Conservation (phyloP, 2,329 filamentous ascomycete genomes). For the Fusarium nisikadoi region DNA sequence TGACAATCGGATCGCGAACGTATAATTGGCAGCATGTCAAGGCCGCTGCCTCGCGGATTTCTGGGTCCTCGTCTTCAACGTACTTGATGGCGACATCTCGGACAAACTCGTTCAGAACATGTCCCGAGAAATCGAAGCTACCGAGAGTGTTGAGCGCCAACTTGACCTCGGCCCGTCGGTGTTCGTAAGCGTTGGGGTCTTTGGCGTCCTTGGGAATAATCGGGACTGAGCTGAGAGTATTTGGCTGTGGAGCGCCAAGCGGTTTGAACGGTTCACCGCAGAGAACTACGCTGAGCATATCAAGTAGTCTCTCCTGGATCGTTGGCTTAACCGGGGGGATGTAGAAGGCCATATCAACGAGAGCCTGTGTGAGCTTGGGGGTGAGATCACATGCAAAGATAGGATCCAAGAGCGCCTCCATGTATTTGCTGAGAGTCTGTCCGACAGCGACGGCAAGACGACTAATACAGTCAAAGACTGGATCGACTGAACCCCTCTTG, state of each 20-base stretch:
- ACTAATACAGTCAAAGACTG: conserved; percentile 97
- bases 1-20: conserved; percentile 95
- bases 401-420: conserved; percentile 92
- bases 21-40: conserved; percentile 98
- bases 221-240: conserved; percentile 82
- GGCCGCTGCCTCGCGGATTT: conserved; percentile 92
- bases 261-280: conserved; percentile 93
- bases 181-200: conserved; percentile 83
- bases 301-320: conserved; percentile 92
- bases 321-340: conserved; percentile 93
- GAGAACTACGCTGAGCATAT: conserved; percentile 93
- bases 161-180: conserved; percentile 86
- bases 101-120: conserved; percentile 97
- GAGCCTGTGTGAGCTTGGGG: conserved; percentile 90
- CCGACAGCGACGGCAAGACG: conserved; percentile 95
- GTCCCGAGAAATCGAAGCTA: conserved; percentile 95
- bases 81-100: conserved; percentile 98
- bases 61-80: conserved; percentile 93
- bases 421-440: conserved; percentile 97
- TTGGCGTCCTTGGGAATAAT: conserved; percentile 89
- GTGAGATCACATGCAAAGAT: conserved; percentile 97
- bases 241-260: conserved; percentile 85
- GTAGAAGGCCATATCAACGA: conserved; percentile 99
- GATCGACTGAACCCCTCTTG: conserved; percentile 72
- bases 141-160: conserved; percentile 93